phyloP scores from a whole-genome alignment of 306 rosid genomes.

The Cyclanthera cordifolia region DNA sequence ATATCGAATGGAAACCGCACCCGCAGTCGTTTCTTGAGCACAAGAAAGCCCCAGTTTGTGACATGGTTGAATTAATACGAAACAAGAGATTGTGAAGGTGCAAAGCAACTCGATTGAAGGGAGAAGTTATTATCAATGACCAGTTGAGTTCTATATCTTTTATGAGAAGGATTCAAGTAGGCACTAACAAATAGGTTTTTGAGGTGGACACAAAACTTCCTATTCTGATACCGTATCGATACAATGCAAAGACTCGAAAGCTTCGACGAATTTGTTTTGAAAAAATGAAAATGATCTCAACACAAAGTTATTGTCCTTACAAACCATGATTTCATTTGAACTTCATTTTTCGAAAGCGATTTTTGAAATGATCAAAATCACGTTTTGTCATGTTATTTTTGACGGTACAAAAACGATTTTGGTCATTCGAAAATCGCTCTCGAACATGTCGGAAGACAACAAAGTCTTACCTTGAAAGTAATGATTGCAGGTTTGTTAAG shows the following conservation, averaged over 20 bases:
- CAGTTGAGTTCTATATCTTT: background rate
- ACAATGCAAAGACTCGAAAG: background rate
- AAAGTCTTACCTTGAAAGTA: background rate
- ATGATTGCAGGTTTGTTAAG: conserved; percentile 2
- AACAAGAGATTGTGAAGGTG: too few species aligned
- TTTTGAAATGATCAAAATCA: too few species aligned
- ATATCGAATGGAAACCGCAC: background rate
- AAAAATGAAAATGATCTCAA: background rate
- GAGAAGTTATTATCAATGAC: background rate
- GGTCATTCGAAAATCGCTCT: too few species aligned
- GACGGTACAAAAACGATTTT: too few species aligned
- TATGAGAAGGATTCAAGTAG: background rate
- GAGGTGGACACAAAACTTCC: background rate
- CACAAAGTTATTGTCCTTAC: background rate
- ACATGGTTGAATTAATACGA: too few species aligned
- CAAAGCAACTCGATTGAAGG: too few species aligned
- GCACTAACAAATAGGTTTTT: background rate
- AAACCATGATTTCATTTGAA: too few species aligned
- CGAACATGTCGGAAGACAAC: too few species aligned
- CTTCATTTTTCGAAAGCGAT: too few species aligned
- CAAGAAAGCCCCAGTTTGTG: too few species aligned
- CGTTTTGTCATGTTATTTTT: too few species aligned
- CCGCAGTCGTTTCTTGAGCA: too few species aligned
- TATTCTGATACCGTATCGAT: background rate
- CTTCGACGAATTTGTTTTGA: background rate